Evolutionary conservation across 805 yeast species (phyloP).

Genomic region (Wickerhamomyces canadensis): DNA sequence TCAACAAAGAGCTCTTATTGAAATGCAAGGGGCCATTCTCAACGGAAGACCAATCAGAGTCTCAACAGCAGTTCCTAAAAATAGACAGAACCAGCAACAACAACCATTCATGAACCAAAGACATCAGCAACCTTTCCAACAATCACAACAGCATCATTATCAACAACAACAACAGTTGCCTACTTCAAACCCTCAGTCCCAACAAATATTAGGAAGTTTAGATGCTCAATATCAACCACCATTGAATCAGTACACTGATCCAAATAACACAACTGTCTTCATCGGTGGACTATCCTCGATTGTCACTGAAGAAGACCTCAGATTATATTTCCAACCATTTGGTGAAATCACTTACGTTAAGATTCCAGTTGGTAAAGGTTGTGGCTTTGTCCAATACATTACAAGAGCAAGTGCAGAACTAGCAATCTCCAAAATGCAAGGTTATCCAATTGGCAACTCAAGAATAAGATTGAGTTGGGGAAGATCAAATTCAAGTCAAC

Average conservation of each 20-base stretch:
- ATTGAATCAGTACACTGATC: slow-evolving; percentile 66
- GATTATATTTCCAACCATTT: slow-evolving; percentile 54
- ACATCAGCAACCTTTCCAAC: slow-evolving; percentile 10
- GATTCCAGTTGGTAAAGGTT: slow-evolving; percentile 67
- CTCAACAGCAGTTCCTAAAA: slow-evolving; percentile 58
- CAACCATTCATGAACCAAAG: slow-evolving; percentile 12
- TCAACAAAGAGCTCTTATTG: slow-evolving; percentile 65
- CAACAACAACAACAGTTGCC: slow-evolving; percentile 9
- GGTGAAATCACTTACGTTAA: slow-evolving; percentile 76
- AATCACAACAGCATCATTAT: slow-evolving; percentile 6
- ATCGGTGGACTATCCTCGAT: slow-evolving; percentile 58
- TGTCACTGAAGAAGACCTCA: slow-evolving; percentile 58
- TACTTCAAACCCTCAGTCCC: slow-evolving; percentile 19
- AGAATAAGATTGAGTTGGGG: slow-evolving; percentile 89
- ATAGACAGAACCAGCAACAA: slow-evolving; percentile 26
- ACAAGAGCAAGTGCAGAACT: slow-evolving; percentile 77
- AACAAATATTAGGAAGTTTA: slow-evolving; percentile 14
- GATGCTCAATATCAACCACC: slow-evolving; percentile 46
- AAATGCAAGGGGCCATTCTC: slow-evolving; percentile 75
- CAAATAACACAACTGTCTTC: slow-evolving; percentile 71
- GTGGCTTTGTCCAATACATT: slow-evolving; percentile 84
- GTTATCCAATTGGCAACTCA: slow-evolving; percentile 80
- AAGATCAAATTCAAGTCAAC: slow-evolving; percentile 36
- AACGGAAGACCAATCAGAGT: slow-evolving; percentile 76
- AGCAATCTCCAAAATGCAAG: slow-evolving; percentile 85